Evolutionary conservation across 164 flowering plant species (phyloP).

Genomic region (Malania oleifera): DNA sequence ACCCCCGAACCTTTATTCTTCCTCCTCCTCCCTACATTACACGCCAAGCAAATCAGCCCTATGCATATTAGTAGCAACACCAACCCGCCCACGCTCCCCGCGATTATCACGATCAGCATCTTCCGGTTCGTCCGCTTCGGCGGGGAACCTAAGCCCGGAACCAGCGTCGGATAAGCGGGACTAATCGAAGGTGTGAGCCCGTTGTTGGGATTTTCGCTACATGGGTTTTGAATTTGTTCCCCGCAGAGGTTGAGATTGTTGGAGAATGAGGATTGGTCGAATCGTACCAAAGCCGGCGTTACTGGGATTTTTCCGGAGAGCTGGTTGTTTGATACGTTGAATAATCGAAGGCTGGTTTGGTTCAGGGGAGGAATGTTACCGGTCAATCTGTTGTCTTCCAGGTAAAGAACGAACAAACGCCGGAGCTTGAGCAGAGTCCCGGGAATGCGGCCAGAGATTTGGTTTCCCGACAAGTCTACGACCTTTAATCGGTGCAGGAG

Average conservation of each 20-base stretch:
- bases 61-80: too few species aligned
- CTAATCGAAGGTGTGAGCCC: too few species aligned
- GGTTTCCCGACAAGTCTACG: too few species aligned
- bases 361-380: slow-evolving; percentile 32
- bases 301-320: slow-evolving; percentile 32
- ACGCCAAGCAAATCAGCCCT: too few species aligned
- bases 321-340: slow-evolving; percentile 36
- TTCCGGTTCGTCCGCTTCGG: too few species aligned
- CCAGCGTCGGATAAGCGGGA: slow-evolving; percentile 11
- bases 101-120: too few species aligned
- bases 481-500: slow-evolving; percentile 20
- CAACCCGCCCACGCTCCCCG: too few species aligned
- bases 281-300: slow-evolving; percentile 29
- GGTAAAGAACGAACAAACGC: slow-evolving; percentile 25
- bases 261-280: slow-evolving; percentile 26
- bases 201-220: too few species aligned
- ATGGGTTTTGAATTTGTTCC: too few species aligned
- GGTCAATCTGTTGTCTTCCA: slow-evolving; percentile 28
- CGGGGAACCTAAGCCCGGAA: slow-evolving; percentile 19
- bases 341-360: slow-evolving; percentile 20
- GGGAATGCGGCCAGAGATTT: slow-evolving; percentile 33
- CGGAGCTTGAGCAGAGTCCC: slow-evolving; percentile 2
- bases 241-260: slow-evolving; percentile 36
- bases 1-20: too few species aligned
- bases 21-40: too few species aligned